Evolutionary conservation across 371 early-diverging fungal genomes (phyloP), one percentile per base, ranked within the genome.

Genomic region (Thermomucor indicae-seudaticae): DNA sequence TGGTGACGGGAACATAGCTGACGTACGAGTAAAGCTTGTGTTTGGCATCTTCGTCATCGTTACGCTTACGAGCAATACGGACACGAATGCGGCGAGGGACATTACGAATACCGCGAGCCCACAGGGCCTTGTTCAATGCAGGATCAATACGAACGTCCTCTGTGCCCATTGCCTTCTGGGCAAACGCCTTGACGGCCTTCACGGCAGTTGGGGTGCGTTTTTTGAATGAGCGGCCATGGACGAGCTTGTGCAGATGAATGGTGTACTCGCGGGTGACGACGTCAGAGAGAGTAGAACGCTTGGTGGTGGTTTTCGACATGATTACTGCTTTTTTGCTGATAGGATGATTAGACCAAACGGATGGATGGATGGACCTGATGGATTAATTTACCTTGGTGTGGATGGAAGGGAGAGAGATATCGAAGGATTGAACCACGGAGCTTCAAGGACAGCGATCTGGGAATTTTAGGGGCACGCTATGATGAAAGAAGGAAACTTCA

Each of bases 11-110:
- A 43, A 97, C 97, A 60, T 78, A 82, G 65, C 89, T 78, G 58
- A 93, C 95, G 55, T 81, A 77, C 60, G 95, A 91, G 89, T 90
- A 96, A 42, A 96, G 83, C 89, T 95, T 95, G 79, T 95, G 90
- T 70, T 84, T 88, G 72, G 93, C 91, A 53, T 90, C 86, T 73
- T 93, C 95, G 65, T 86, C 92, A 59, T 97, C 97, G 83, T 93
- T 94, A 71, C 95, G 87, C 79, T 88, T 88, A 70, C 96, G 88
- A 62, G 93, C 68, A 62, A 95, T 72, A 57, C 96, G 92, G 53
- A 97, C 87, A 56, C 97, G 92, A 64, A 97, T 85, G 67, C 96
- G 89, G 88, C 87, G 90, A 59, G 89, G 90, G 46, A 94, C 89
- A 57, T 82, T 76, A 85, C 88, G 92, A 74, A 97, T 80, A 69